Percentiles rank a stretch among this genome's conserved stretches.
These are phyloP conservation scores for Volvox carteri DNA, from an alignment of 163 green algal genomes.

Conservation along the genomic window DNA sequence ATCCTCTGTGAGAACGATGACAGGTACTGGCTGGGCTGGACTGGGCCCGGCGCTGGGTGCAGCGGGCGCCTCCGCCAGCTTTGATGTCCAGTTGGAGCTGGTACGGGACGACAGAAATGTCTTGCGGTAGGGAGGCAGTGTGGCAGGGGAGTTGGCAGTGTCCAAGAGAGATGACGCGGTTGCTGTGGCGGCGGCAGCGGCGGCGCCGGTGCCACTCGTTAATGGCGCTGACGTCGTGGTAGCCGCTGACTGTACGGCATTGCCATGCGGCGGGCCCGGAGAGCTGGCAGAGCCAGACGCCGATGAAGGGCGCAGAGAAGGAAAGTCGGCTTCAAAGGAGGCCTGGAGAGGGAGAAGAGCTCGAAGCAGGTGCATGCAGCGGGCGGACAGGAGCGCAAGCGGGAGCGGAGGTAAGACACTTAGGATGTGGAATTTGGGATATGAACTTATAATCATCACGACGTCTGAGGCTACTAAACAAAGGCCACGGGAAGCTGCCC, in stretches of 20 bases:
- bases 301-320: conserved; percentile 11
- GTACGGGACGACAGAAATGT: conserved; percentile 60
- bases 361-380: background rate
- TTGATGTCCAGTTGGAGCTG: conserved; percentile 56
- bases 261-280: background rate
- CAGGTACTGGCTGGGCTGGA: background rate
- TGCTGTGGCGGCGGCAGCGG: no score
- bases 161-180: conserved; percentile 34
- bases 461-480: no score
- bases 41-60: background rate
- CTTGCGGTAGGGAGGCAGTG: conserved; percentile 54
- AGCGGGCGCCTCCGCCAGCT: conserved; percentile 57
- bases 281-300: background rate
- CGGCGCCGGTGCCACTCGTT: no score
- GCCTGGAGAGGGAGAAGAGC: background rate
- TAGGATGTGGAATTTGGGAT: no score
- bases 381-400: background rate
- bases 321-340: conserved; percentile 47
- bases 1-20: background rate
- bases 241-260: background rate
- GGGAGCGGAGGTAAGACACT: background rate
- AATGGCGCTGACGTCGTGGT: background rate
- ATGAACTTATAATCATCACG: no score
- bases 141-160: background rate
- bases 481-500: no score